These are phyloP conservation scores for Phytopythium chamaehyphon DNA, from an alignment of 352 stramenopile genomes.

Conservation along the genomic window DNA sequence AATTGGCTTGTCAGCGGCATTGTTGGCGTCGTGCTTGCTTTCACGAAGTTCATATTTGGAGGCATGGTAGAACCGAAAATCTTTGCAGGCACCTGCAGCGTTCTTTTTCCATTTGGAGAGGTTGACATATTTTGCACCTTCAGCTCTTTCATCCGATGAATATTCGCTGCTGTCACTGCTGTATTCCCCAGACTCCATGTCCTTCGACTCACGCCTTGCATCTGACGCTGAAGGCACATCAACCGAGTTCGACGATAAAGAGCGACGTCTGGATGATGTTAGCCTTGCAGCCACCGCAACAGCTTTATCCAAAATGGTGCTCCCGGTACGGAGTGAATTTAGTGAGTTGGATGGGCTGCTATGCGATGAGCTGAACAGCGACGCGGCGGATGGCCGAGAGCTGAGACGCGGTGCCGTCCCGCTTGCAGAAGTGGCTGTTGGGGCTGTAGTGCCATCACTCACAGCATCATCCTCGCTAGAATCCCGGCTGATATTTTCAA, in stretches of 20 bases:
- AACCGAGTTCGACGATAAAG: conserved; percentile 24
- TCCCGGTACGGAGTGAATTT: conserved; percentile 46
- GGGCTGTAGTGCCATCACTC: neutral
- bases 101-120: conserved; percentile 45
- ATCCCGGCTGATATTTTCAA: conserved; percentile 6
- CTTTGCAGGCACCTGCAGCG: conserved; percentile 23
- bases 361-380: conserved; percentile 4
- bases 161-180: conserved; percentile 4
- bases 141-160: conserved; percentile 4
- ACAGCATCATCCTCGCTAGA: conserved; percentile 20
- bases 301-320: conserved; percentile 67
- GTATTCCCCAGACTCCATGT: conserved; percentile 9
- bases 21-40: neutral
- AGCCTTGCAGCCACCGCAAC: conserved; percentile 60
- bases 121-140: conserved; percentile 23
- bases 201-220: conserved; percentile 3
- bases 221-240: neutral
- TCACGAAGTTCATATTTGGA: conserved; percentile 24
- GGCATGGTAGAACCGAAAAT: conserved; percentile 45
- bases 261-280: conserved; percentile 18
- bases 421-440: neutral
- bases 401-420: neutral
- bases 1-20: neutral
- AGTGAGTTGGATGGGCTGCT: conserved; percentile 14
- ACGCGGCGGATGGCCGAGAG: conserved; percentile 6